Base-by-base conservation (phyloP, 768 basidiomycete species). In the Russula abietina region DNA sequence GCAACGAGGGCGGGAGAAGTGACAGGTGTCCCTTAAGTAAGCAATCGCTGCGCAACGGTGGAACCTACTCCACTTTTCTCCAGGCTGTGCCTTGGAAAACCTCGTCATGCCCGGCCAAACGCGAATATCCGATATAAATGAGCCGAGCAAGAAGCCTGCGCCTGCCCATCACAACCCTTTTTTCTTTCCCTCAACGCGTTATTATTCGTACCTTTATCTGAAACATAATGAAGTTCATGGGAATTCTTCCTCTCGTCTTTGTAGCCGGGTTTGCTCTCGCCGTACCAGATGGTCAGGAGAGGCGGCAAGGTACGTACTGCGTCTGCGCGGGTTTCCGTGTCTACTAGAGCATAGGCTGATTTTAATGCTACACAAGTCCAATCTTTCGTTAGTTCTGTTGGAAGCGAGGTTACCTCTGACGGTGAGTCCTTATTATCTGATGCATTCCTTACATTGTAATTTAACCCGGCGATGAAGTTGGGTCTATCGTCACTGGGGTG, bases 271-370 rank as follows among this genome's bases (percentile, higher is more conserved):
- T 64, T 8, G 62, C 53, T 5, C 48, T 64, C 24, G 53, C 58
- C 1, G 46, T 24, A 2, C 53, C 45, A 46, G 45, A 55, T 16
- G n/a, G 3, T 12, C 22, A 11, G 19, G 58, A 53, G 19, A 59
- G 50, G 39, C 62, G 62, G 45, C 58, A 60, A 43, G 32, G 62
- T 64, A n/a, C 24, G 62, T 51, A 16, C 22, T 5, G 22, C n/a
- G 4, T 41, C 17, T 3, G 9, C n/a, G 4, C 30, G 22, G 22
- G 14, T 11, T 33, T 11, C 10, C 0, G 22, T 26, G 12, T 53
- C 30, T 32, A 36, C 19, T 19, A 1, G 26, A 12, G 11, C 24
- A 33, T 30, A 4, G 10, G 7, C 33, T 28, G 22, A n/a, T 30
- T n/a, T n/a, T 48, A 16, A 46, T 10, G 1, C 7, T 24, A 16